Evolutionary conservation across 2,329 filamentous ascomycete genomes (phyloP).

Genomic region (Fusarium lateritium): DNA sequence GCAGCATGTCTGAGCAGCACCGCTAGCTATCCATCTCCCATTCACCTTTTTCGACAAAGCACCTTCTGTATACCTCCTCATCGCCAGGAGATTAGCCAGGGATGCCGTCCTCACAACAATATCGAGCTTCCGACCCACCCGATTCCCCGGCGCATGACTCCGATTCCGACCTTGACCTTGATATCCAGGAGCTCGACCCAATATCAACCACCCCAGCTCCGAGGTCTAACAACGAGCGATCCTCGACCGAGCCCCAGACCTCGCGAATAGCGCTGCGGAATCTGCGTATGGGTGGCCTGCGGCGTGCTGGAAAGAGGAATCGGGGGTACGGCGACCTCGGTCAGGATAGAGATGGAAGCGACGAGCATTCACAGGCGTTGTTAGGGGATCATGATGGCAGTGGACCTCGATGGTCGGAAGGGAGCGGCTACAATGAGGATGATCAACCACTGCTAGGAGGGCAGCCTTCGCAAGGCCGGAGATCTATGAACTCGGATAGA

Average conservation of each 20-base stretch:
- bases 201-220: constrained; percentile 57
- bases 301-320: constrained; percentile 68
- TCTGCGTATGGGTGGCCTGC: constrained; percentile 75
- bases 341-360: constrained; percentile 67
- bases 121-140: constrained; percentile 72
- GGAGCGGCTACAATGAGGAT: constrained; percentile 77
- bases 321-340: constrained; percentile 74
- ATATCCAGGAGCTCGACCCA: constrained; percentile 85
- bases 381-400: constrained; percentile 73
- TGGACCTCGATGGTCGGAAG: constrained; percentile 71
- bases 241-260: constrained; percentile 60
- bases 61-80: constrained; percentile 30
- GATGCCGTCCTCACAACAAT: constrained; percentile 70
- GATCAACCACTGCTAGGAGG: constrained; percentile 76
- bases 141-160: constrained; percentile 78
- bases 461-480: constrained; percentile 46
- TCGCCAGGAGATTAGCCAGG: constrained; percentile 55
- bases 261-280: constrained; percentile 79
- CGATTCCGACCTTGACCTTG: constrained; percentile 82
- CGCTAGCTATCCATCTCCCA: constrained; percentile 36
- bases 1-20: constrained; percentile 48
- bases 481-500: constrained; percentile 50
- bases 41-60: constrained; percentile 32
- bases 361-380: constrained; percentile 75
- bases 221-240: constrained; percentile 50